A percentile compares a stretch with the other conserved stretches of the same genome.
Evolutionary conservation across 805 yeast species (phyloP).

Genomic region (Priceomyces haplophilus): DNA sequence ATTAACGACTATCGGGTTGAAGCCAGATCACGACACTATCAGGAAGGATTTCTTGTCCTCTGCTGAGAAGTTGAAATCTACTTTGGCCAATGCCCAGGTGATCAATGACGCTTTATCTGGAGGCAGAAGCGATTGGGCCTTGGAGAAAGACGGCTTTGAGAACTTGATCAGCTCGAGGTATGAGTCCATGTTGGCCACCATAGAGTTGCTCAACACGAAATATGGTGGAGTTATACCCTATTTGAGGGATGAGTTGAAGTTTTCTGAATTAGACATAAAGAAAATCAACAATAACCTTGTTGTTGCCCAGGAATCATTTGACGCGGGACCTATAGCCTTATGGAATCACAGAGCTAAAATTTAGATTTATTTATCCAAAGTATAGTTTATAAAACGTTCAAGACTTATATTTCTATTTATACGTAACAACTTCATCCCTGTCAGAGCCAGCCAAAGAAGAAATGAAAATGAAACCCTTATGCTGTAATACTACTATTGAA

Average conservation of each 20-base stretch:
- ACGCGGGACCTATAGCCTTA: neutral
- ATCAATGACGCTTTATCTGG: conserved; percentile 21
- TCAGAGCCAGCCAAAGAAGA: too few relatives aligned
- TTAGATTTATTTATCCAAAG: neutral
- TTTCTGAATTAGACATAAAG: conserved; percentile 43
- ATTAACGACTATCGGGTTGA: conserved; percentile 63
- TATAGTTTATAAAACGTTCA: too few relatives aligned
- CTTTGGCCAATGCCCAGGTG: conserved; percentile 9
- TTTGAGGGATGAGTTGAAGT: conserved; percentile 40
- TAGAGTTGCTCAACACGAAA: conserved; percentile 48
- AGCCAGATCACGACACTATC: conserved; percentile 44
- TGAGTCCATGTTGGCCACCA: conserved; percentile 66
- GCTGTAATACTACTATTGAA: too few relatives aligned
- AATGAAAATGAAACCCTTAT: too few relatives aligned
- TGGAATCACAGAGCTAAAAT: conserved; percentile 3
- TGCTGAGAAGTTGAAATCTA: conserved; percentile 25
- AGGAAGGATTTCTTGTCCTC: conserved; percentile 32
- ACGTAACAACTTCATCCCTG: too few relatives aligned
- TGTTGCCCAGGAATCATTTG: conserved; percentile 11
- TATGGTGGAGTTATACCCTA: conserved; percentile 57
- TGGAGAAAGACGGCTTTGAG: conserved; percentile 52
- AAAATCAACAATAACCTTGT: conserved; percentile 26
- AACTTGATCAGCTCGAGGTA: conserved; percentile 62
- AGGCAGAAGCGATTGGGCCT: conserved; percentile 41
- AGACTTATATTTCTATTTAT: neutral